Evolutionary conservation across 805 yeast genomes (phyloP).

Genomic region (Myxozyma kluyveri): DNA sequence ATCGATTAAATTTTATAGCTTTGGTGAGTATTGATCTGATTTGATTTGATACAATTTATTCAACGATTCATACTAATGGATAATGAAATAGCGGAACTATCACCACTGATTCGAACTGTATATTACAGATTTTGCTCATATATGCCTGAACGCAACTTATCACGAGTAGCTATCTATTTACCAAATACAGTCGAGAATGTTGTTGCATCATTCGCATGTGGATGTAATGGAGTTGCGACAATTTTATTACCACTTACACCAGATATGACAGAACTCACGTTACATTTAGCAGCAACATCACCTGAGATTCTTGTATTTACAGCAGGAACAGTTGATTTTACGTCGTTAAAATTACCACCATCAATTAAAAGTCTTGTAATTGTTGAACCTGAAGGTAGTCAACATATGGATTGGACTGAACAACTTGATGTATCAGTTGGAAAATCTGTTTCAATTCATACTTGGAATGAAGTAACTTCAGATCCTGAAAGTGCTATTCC

Average conservation of each 20-base stretch:
- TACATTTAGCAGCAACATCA: constrained; percentile 16
- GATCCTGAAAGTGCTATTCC: not conserved
- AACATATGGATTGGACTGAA: constrained; percentile 21
- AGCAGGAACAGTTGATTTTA: constrained; percentile 27
- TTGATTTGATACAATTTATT: too few relatives aligned
- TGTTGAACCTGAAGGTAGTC: constrained; percentile 1
- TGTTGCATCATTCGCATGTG: constrained; percentile 18
- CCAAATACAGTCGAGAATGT: constrained; percentile 26
- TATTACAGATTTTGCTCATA: constrained; percentile 13
- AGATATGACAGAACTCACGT: constrained; percentile 4
- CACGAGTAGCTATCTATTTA: constrained; percentile 18
- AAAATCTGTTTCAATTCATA: not conserved
- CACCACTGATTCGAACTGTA: constrained; percentile 4
- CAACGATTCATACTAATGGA: too few relatives aligned
- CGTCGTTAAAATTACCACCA: constrained; percentile 10
- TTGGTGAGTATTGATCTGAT: constrained; percentile 16
- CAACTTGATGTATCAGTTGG: constrained; percentile 8
- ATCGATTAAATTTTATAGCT: constrained; percentile 12
- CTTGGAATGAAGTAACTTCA: constrained; percentile 14
- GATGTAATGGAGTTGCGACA: constrained; percentile 12
- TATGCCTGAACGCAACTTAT: constrained; percentile 9
- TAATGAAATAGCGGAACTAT: too few relatives aligned
- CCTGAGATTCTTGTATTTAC: constrained; percentile 25
- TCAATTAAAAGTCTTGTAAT: constrained; percentile 15
- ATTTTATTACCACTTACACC: constrained; percentile 20